These are phyloP conservation scores for Penicillium crustosum DNA, from an alignment of 2,329 filamentous ascomycete species.

Conservation along the genomic window DNA sequence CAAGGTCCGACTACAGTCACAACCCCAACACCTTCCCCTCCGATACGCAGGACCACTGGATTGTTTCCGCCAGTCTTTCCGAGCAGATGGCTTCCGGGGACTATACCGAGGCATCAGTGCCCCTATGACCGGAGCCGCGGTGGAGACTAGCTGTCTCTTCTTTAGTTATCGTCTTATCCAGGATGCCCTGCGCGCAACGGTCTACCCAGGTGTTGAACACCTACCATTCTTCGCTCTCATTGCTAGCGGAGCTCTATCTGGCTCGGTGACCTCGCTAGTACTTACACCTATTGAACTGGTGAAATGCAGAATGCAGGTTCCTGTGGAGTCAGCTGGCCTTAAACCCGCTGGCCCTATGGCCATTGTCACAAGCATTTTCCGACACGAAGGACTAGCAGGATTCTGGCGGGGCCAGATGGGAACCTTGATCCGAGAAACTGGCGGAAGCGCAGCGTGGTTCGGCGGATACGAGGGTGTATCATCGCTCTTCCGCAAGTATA, in stretches of 20 bases:
- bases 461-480: slow-evolving; percentile 81
- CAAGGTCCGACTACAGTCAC: slow-evolving; percentile 96
- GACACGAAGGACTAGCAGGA: slow-evolving; percentile 75
- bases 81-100: slow-evolving; percentile 72
- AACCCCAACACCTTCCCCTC: slow-evolving; percentile 78
- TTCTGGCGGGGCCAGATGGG: slow-evolving; percentile 97
- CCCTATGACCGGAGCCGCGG: slow-evolving; percentile 83
- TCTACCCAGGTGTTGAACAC: slow-evolving; percentile 56
- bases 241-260: slow-evolving; percentile 79
- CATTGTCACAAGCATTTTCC: slow-evolving; percentile 77
- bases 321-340: slow-evolving; percentile 38
- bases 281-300: slow-evolving; percentile 95
- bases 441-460: slow-evolving; percentile 93
- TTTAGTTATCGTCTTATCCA: slow-evolving; percentile 76
- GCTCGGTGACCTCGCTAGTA: slow-evolving; percentile 83
- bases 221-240: slow-evolving; percentile 75
- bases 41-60: slow-evolving; percentile 85
- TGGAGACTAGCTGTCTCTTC: slow-evolving; percentile 90
- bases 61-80: slow-evolving; percentile 85
- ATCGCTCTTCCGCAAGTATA: slow-evolving; percentile 63
- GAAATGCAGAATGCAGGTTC: slow-evolving; percentile 97
- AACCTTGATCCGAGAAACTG: slow-evolving; percentile 89
- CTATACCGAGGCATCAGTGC: slow-evolving; percentile 93
- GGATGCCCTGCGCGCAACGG: slow-evolving; percentile 62
- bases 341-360: slow-evolving; percentile 62